Percentiles rank a stretch among this genome's conserved stretches.
These are phyloP conservation scores for Nakazawaea anatomiae DNA, from an alignment of 805 yeast species.

Conservation along the genomic window DNA sequence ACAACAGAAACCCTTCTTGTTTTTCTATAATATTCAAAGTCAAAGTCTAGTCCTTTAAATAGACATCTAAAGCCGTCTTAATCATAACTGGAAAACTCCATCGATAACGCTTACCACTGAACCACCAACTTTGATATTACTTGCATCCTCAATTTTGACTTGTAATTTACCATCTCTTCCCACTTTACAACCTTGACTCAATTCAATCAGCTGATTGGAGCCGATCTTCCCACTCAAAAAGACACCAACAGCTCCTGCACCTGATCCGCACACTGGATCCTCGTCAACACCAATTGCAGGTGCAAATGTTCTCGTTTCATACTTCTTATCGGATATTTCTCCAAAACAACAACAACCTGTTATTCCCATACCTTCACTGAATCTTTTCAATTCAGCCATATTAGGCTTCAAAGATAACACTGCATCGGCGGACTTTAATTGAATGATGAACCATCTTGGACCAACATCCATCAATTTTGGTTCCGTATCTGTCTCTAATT, in stretches of 20 bases:
- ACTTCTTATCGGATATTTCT: conserved; percentile 18
- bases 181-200: conserved; percentile 34
- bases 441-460: conserved; percentile 37
- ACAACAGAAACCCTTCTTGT: too few species aligned
- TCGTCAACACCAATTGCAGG: conserved; percentile 31
- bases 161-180: conserved; percentile 31
- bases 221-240: background rate
- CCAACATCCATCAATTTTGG: conserved; percentile 35
- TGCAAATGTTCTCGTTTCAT: conserved; percentile 40
- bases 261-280: conserved; percentile 54
- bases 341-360: conserved; percentile 37
- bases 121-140: conserved; percentile 32
- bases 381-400: conserved; percentile 15
- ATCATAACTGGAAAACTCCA: conserved; percentile 17
- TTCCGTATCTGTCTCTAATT: conserved; percentile 6
- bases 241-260: conserved; percentile 21
- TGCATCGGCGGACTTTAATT: conserved; percentile 23
- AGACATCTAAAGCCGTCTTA: too few species aligned
- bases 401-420: conserved; percentile 30
- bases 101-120: conserved; percentile 29
- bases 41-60: too few species aligned
- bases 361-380: conserved; percentile 17
- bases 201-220: conserved; percentile 9
- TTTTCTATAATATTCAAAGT: too few species aligned
- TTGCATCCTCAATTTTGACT: conserved; percentile 18